Conservation (phyloP, 1,284 basidiomycete genomes). For the Rhizoctonia solani region DNA sequence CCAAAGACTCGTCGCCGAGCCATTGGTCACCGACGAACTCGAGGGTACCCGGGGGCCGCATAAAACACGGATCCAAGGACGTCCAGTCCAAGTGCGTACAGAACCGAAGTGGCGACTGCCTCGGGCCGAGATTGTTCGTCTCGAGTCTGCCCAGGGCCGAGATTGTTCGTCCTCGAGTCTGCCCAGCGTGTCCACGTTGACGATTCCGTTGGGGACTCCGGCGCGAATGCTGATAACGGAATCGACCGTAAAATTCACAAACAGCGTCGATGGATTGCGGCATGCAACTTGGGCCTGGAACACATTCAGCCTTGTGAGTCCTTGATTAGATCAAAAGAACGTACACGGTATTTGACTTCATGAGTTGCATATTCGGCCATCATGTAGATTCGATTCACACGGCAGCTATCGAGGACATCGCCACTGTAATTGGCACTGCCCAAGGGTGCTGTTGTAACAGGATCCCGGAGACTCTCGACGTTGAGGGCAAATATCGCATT, state of each 20-base stretch:
- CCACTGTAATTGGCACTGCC: slow-evolving; percentile 26
- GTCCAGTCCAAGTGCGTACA: slow-evolving; percentile 18
- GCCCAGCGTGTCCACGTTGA: slow-evolving; percentile 16
- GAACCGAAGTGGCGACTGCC: slow-evolving; percentile 11
- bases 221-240: slow-evolving; percentile 6
- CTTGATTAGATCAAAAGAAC: not conserved
- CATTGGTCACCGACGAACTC: not conserved
- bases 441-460: slow-evolving; percentile 5
- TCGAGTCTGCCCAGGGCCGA: no score
- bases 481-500: slow-evolving; percentile 19
- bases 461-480: slow-evolving; percentile 23
- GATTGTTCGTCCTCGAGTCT: no score
- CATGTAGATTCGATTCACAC: slow-evolving; percentile 32
- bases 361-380: slow-evolving; percentile 16
- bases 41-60: not conserved
- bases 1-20: slow-evolving; percentile 10
- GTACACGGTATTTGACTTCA: not conserved
- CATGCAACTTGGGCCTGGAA: slow-evolving; percentile 16
- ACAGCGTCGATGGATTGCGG: not conserved
- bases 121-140: slow-evolving; percentile 15
- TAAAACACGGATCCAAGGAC: slow-evolving; percentile 12
- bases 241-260: slow-evolving; percentile 19
- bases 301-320: not conserved
- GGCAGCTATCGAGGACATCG: slow-evolving; percentile 29
- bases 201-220: slow-evolving; percentile 16